Evolutionary conservation across 1,284 basidiomycete species (phyloP).

Genomic region (Puccinia coronata): DNA sequence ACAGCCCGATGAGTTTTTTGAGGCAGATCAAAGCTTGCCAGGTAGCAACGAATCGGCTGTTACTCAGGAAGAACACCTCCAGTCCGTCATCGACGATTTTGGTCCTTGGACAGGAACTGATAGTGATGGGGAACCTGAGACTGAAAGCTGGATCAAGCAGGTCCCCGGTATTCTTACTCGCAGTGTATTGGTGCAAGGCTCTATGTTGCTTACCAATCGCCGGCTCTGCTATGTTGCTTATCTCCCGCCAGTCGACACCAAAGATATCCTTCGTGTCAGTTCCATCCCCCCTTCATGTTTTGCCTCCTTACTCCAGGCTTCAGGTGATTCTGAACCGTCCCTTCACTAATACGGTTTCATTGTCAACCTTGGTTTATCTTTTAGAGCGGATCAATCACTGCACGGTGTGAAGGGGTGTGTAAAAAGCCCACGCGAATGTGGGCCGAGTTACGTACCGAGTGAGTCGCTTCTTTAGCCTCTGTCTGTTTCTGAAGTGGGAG

Average conservation of each 20-base stretch:
- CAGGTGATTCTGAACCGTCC: not conserved
- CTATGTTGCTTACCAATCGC: conserved; percentile 54
- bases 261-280: conserved; percentile 39
- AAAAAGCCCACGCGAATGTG: conserved; percentile 24
- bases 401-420: not conserved
- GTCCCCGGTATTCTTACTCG: conserved; percentile 53
- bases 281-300: not conserved
- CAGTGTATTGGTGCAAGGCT: conserved; percentile 55
- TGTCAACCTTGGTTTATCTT: too few species aligned
- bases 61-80: not conserved
- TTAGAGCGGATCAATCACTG: conserved; percentile 39
- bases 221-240: conserved; percentile 56
- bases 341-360: too few species aligned
- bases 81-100: conserved; percentile 50
- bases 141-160: conserved; percentile 53
- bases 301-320: not conserved
- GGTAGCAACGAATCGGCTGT: too few species aligned
- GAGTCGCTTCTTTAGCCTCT: not conserved
- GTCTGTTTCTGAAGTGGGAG: not conserved
- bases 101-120: conserved; percentile 52
- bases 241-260: conserved; percentile 49
- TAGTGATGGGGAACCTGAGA: conserved; percentile 45
- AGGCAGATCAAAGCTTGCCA: not conserved
- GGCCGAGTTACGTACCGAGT: conserved; percentile 42
- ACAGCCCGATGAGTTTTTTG: not conserved